Percentiles rank a stretch among this genome's conserved stretches.
Conservation (phyloP, 352 stramenopile genomes). For the Pythium aphanidermatum region DNA sequence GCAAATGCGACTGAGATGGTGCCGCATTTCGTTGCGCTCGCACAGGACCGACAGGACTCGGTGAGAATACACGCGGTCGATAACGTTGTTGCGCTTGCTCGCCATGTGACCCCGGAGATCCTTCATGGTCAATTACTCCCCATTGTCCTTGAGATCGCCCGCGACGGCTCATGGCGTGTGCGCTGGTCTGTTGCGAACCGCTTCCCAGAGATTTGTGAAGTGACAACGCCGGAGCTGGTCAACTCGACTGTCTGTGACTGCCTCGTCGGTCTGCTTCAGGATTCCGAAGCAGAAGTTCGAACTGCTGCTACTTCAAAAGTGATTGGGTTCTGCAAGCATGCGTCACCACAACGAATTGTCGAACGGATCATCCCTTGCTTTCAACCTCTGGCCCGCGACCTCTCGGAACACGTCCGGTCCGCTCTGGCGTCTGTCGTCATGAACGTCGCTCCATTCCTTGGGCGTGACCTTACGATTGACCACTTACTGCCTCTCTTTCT, state of each 20-base stretch:
- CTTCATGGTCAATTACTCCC: conserved; percentile 85
- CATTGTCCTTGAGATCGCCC: conserved; percentile 88
- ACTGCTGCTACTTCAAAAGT: conserved; percentile 94
- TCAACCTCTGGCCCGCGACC: conserved; percentile 93
- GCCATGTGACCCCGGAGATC: conserved; percentile 63
- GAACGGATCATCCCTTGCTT: conserved; percentile 81
- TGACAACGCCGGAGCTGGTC: conserved; percentile 67
- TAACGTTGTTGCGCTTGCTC: conserved; percentile 94
- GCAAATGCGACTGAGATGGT: conserved; percentile 73
- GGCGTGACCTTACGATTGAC: conserved; percentile 90
- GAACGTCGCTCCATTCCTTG: conserved; percentile 92
- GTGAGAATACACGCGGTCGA: conserved; percentile 97
- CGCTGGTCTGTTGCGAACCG: conserved; percentile 97
- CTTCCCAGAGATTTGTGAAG: conserved; percentile 91
- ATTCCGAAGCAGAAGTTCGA: conserved; percentile 96
- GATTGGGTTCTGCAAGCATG: conserved; percentile 38
- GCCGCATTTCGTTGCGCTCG: conserved; percentile 76
- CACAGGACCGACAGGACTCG: conserved; percentile 93
- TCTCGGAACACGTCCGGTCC: conserved; percentile 95
- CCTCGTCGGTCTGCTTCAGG: conserved; percentile 94
- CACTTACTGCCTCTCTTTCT: conserved; percentile 95
- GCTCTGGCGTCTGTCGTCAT: conserved; percentile 94
- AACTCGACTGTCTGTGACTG: conserved; percentile 73
- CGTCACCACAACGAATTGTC: conserved; percentile 62
- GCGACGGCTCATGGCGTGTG: conserved; percentile 97